Conservation (phyloP, 345 rosid genomes). For the Heritiera littoralis region DNA sequence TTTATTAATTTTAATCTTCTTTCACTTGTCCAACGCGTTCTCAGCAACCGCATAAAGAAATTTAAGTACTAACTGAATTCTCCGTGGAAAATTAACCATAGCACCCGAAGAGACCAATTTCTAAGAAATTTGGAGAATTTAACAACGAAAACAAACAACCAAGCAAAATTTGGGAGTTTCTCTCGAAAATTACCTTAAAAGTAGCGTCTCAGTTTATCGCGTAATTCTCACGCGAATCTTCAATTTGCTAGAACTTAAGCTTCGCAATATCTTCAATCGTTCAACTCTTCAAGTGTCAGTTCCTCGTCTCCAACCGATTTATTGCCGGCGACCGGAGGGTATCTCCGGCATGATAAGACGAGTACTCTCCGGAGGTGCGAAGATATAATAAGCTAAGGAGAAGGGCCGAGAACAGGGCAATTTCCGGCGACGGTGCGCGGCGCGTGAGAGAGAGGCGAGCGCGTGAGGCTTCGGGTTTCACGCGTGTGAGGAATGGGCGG, state of each 20-base stretch:
- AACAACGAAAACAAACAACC: neutral
- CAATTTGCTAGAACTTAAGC: conserved; percentile 15
- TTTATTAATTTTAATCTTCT: neutral
- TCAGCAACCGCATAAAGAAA: neutral
- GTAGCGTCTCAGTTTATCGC: conserved; percentile 24
- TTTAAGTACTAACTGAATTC: conserved; percentile 3
- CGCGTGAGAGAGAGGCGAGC: conserved; percentile 37
- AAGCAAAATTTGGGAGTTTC: neutral
- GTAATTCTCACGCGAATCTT: conserved; percentile 26
- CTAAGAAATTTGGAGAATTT: neutral
- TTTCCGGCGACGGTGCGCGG: conserved; percentile 39
- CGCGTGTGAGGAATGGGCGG: conserved; percentile 51
- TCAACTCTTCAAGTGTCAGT: conserved; percentile 22
- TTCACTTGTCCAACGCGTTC: neutral
- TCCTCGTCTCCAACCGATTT: conserved; percentile 10
- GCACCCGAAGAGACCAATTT: neutral
- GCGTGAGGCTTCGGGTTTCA: conserved; percentile 55
- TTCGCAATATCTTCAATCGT: conserved; percentile 20
- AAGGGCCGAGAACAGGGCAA: conserved; percentile 27
- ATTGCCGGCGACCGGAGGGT: conserved; percentile 27
- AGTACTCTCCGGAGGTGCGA: conserved; percentile 17
- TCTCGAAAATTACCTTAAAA: no score
- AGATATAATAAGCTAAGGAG: neutral
- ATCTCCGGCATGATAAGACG: conserved; percentile 27
- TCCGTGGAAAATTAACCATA: neutral